Base-by-base conservation (phyloP, 331 rosid genomes). In the Spiraea crenata region DNA sequence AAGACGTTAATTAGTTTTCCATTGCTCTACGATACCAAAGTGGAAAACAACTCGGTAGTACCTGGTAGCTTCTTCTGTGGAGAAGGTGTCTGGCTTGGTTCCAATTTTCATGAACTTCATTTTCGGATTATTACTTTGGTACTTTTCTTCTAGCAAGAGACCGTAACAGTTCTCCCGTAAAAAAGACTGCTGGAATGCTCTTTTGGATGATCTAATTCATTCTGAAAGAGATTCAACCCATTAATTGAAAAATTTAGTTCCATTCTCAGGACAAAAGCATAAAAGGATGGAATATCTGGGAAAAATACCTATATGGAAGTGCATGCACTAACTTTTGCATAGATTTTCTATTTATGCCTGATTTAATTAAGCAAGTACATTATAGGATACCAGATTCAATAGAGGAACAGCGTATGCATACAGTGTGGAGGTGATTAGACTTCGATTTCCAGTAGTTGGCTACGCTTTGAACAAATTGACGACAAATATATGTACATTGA, bases 81-180 rank as follows among this genome's bases (percentile, higher is more conserved):
- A 81, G 87, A 95, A 95, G 69, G 95, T 91, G 77, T 95, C 99
- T n/a, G 89, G 85, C 85, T 85, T 91, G 59, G 93, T 82, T 57
- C 99, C 99, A 79, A 95, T 84, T 87, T 95, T 95, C 99, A 95
- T 91, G 76, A 86, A 95, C 96, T 95, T 95, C 99, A 95, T 95
- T 69, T 75, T 34, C 42, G 60, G 49, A 55, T 69, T 20, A 25
- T 31, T 54, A 11, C 63, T 71, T 39, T n/a, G 7, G 48, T 70
- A 19, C 49, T 66, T 65, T 56, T 46, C 8, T 63, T 65, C 55
- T 44, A 6, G 19, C 70, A 75, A 78, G 67, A 74, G 17, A 49
- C 56, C 76, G 69, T 42, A 34, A 67, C 66, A 67, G 61, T 34
- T 63, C 65, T 67, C 62, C 69, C 84, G 71, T 78, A 59, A 74